A percentile compares a stretch with the other conserved stretches of the same genome.
phyloP scores from a whole-genome alignment of 805 yeast species.

The Candida ascalaphidarum region DNA sequence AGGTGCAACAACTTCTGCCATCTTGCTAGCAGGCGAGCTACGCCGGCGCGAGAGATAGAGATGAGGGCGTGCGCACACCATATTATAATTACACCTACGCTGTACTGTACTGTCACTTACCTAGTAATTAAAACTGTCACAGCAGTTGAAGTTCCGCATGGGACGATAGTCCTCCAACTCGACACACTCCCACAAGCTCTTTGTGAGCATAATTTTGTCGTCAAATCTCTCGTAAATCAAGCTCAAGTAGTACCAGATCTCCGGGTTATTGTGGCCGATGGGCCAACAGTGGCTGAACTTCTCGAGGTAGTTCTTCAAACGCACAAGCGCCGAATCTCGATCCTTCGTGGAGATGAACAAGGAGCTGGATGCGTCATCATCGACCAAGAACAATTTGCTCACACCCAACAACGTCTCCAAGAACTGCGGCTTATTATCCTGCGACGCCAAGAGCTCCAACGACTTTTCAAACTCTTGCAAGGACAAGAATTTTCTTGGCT shows the following conservation, averaged over 20 bases:
- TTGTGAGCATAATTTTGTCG: slow-evolving; percentile 39
- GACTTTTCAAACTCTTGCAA: slow-evolving; percentile 60
- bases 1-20: slow-evolving; percentile 25
- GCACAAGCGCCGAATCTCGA: slow-evolving; percentile 49
- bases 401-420: slow-evolving; percentile 48
- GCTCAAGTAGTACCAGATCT: slow-evolving; percentile 65
- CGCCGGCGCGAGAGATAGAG: no score
- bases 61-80: no score
- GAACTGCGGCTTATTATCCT: slow-evolving; percentile 24
- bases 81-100: no score
- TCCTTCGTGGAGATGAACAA: slow-evolving; percentile 50
- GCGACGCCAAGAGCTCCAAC: slow-evolving; percentile 29
- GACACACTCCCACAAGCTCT: slow-evolving; percentile 54
- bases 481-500: slow-evolving; percentile 38
- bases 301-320: slow-evolving; percentile 42
- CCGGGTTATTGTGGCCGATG: slow-evolving; percentile 34
- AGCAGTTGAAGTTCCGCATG: slow-evolving; percentile 31
- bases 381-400: slow-evolving; percentile 39
- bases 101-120: no score
- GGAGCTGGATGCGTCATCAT: slow-evolving; percentile 21
- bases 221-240: slow-evolving; percentile 51
- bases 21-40: no score
- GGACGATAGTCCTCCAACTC: slow-evolving; percentile 57
- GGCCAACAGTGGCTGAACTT: slow-evolving; percentile 28
- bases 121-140: slow-evolving; percentile 14